Evolutionary conservation across 2,329 filamentous ascomycete species (phyloP).

Genomic region (Botrytis tulipae): DNA sequence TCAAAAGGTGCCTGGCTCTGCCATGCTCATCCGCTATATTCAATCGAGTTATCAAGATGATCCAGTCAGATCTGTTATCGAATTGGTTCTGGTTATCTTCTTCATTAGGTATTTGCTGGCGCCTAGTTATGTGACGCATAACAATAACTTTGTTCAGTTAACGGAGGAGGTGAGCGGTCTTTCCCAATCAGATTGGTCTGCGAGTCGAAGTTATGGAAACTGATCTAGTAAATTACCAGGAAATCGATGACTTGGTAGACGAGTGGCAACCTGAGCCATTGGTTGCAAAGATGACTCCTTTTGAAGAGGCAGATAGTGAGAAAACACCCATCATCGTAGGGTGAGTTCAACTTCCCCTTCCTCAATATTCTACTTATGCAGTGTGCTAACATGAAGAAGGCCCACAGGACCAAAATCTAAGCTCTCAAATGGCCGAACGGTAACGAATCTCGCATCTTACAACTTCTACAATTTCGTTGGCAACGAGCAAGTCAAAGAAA

Average conservation of each 20-base stretch:
- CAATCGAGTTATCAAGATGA: constrained; percentile 98
- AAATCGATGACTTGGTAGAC: constrained; percentile 94
- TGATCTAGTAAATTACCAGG: constrained; percentile 45
- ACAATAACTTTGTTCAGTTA: constrained; percentile 84
- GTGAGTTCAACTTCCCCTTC: constrained; percentile 48
- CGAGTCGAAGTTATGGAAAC: not conserved
- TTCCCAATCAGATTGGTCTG: not conserved
- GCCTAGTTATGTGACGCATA: constrained; percentile 87
- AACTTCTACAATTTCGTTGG: constrained; percentile 98
- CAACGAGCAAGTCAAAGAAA: constrained; percentile 90
- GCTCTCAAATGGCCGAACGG: constrained; percentile 82
- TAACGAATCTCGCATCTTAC: constrained; percentile 89
- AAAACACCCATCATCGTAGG: constrained; percentile 85
- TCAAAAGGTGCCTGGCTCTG: constrained; percentile 88
- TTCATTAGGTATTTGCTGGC: constrained; percentile 90
- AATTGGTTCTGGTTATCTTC: constrained; percentile 91
- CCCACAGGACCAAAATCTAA: constrained; percentile 89
- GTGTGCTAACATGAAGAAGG: constrained; percentile 45
- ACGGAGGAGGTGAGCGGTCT: constrained; percentile 65
- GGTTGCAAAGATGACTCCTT: constrained; percentile 67
- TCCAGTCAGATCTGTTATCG: constrained; percentile 87
- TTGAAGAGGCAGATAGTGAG: constrained; percentile 81
- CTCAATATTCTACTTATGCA: not conserved
- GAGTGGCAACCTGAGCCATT: constrained; percentile 96
- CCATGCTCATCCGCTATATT: constrained; percentile 92